These are phyloP conservation scores for Sporisorium iseilematis-ciliati DNA, from an alignment of 1,284 basidiomycete species.

Conservation along the genomic window DNA sequence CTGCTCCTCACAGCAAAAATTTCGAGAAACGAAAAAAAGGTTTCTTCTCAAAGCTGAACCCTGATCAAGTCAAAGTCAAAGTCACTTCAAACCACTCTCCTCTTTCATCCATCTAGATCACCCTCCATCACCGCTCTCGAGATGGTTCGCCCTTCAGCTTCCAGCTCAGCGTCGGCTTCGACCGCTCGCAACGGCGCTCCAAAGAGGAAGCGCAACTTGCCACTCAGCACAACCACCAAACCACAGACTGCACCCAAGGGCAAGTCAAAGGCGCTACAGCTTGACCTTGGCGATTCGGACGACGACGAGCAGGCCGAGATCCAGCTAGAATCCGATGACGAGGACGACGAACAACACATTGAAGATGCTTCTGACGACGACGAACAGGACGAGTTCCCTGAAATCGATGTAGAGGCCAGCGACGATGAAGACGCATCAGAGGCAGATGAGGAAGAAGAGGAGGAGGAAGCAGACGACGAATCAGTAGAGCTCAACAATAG, in stretches of 20 bases:
- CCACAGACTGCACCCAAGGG: conserved; percentile 13
- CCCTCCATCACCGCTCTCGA: neutral
- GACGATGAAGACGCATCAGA: conserved; percentile 55
- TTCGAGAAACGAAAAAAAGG: conserved; percentile 14
- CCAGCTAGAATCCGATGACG: conserved; percentile 52
- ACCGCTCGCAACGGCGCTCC: conserved; percentile 37
- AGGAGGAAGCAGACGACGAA: conserved; percentile 55
- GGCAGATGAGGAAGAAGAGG: conserved; percentile 52
- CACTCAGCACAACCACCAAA: conserved; percentile 10
- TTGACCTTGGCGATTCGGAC: conserved; percentile 26
- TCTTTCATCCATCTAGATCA: neutral
- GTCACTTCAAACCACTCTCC: conserved; percentile 1
- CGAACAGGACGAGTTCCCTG: conserved; percentile 72
- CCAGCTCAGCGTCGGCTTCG: conserved; percentile 30
- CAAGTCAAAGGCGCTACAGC: conserved; percentile 30
- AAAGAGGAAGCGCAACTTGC: conserved; percentile 46
- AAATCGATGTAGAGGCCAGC: conserved; percentile 71
- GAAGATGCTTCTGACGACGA: conserved; percentile 31
- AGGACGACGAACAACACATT: conserved; percentile 43
- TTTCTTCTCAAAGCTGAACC: conserved; percentile 32
- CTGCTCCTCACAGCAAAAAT: conserved; percentile 24
- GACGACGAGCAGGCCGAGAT: conserved; percentile 35
- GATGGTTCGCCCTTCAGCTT: conserved; percentile 36
- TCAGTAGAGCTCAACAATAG: conserved; percentile 31
- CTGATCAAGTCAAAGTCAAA: neutral